phyloP scores from a whole-genome alignment of 352 stramenopile genomes.

The Globisporangium nodosum region DNA sequence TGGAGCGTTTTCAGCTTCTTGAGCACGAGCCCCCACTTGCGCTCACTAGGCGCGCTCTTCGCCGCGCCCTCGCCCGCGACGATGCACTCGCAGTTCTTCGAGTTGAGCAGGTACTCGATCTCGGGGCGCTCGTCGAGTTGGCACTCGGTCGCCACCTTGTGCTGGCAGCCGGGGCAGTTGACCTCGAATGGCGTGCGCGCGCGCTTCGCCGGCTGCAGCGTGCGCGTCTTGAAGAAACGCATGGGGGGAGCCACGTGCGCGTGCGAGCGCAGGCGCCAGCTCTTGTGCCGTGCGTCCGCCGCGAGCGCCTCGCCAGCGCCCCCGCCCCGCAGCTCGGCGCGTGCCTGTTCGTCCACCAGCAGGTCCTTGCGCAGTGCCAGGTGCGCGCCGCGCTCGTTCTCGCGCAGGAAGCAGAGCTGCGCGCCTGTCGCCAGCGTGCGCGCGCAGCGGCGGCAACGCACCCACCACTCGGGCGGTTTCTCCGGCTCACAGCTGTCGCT shows the following conservation, averaged over 20 bases:
- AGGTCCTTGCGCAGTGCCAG: conserved; percentile 13
- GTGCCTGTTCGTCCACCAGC: conserved; percentile 6
- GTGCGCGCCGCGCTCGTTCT: conserved; percentile 14
- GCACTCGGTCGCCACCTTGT: conserved; percentile 46
- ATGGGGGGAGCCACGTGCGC: conserved; percentile 23
- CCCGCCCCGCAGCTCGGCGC: neutral
- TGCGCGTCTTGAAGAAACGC: conserved; percentile 45
- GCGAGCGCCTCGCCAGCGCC: no score
- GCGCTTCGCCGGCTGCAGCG: conserved; percentile 29
- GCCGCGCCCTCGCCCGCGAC: conserved; percentile 12
- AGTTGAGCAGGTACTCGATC: conserved; percentile 46
- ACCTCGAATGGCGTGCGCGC: conserved; percentile 46
- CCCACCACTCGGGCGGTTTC: conserved; percentile 1
- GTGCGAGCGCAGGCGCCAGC: conserved; percentile 26
- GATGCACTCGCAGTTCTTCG: conserved; percentile 36
- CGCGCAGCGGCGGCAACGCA: conserved; percentile 12
- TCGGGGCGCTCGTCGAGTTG: conserved; percentile 33
- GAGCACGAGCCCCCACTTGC: conserved; percentile 35
- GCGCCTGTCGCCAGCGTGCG: conserved; percentile 3
- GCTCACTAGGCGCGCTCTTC: neutral
- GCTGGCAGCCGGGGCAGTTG: conserved; percentile 34
- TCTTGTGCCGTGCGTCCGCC: conserved; percentile 5
- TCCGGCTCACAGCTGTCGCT: neutral
- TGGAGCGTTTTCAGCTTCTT: conserved; percentile 21
- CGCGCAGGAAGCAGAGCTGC: conserved; percentile 15